Evolutionary conservation across 495 filamentous ascomycete species (phyloP).

Genomic region (Daldinia decipiens): DNA sequence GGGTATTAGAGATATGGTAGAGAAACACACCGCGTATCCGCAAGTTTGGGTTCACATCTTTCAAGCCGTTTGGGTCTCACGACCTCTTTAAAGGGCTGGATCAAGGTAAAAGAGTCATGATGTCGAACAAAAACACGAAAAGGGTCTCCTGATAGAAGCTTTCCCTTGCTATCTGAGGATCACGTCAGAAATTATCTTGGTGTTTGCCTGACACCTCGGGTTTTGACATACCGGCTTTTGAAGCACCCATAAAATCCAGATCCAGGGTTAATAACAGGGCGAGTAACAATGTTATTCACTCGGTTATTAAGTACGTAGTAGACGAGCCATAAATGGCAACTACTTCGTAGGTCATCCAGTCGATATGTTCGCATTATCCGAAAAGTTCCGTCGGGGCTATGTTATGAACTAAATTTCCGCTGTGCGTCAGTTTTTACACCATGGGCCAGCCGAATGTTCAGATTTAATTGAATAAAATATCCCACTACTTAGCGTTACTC

Average conservation of each 20-base stretch:
- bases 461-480: background rate
- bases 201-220: background rate
- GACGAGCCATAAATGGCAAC: too few species aligned
- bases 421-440: too few species aligned
- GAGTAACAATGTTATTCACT: background rate
- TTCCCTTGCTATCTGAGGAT: too few species aligned
- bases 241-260: background rate
- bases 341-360: background rate
- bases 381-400: background rate
- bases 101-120: too few species aligned
- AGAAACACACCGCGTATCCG: too few species aligned
- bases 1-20: too few species aligned
- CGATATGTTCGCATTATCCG: background rate
- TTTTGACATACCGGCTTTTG: background rate
- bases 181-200: background rate
- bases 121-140: too few species aligned
- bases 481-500: background rate
- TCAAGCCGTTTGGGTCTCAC: too few species aligned
- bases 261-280: background rate
- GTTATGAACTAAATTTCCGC: background rate
- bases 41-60: too few species aligned
- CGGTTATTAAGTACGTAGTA: too few species aligned
- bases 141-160: too few species aligned
- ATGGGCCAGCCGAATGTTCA: background rate
- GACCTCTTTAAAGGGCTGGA: too few species aligned